These are phyloP conservation scores for Tylopilus felleus DNA, from an alignment of 768 basidiomycete genomes.

Conservation along the genomic window DNA sequence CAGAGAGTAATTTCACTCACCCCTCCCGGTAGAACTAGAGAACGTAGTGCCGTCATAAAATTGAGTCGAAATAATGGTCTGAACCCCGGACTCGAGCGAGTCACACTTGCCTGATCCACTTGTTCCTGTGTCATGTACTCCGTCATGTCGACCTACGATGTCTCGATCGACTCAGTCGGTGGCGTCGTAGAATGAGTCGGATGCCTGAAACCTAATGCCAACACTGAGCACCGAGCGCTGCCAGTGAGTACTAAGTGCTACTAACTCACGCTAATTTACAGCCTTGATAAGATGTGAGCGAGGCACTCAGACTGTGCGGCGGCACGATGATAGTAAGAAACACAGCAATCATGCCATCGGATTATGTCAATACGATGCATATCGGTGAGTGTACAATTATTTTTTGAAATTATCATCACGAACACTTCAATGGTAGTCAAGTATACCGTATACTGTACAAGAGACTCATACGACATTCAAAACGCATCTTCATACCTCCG, in stretches of 20 bases:
- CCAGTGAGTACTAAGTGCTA: no score
- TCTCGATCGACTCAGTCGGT: not conserved
- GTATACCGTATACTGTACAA: conserved; percentile 7
- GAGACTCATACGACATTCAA: not conserved
- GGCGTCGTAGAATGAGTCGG: no score
- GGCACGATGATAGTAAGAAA: no score
- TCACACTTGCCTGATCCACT: conserved; percentile 48
- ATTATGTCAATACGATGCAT: conserved; percentile 4
- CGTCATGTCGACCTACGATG: not conserved
- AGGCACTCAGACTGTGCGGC: no score
- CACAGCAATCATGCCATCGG: no score
- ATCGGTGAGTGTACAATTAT: conserved; percentile 8
- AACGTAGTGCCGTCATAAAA: not conserved
- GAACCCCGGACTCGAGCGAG: not conserved
- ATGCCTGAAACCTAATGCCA: no score
- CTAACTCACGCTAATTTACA: no score
- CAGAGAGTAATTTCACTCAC: conserved; percentile 32
- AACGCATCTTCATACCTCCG: conserved; percentile 21
- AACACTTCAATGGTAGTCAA: not conserved
- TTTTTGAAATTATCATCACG: conserved; percentile 10
- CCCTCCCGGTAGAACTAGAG: conserved; percentile 57
- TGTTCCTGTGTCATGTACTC: conserved; percentile 56
- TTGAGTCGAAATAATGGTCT: not conserved
- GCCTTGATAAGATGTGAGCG: no score
- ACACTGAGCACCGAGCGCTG: no score